Evolutionary conservation across 768 basidiomycete genomes (phyloP), one percentile per base, ranked within the genome.

Genomic region (Leccinum olivaceopallidum): DNA sequence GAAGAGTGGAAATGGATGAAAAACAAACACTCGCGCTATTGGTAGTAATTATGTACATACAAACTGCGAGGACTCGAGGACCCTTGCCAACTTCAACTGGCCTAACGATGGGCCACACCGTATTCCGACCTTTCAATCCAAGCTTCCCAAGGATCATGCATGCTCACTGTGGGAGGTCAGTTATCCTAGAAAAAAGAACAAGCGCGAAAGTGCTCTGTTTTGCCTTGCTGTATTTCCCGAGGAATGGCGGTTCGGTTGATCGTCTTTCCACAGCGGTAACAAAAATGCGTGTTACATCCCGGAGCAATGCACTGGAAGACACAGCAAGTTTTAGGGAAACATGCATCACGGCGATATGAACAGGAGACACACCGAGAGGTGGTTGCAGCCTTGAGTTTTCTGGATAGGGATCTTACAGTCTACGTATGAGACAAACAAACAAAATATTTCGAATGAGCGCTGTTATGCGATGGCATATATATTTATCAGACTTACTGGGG

Each of bases 201-300:
- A 69, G 9, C 57, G 7, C 62, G 65, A 63, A 71, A 80, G 61
- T 80, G 80, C 2, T 51, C 65, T 0, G 68, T 57, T 12, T 75
- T 69, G 5, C 72, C 78, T 1, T 65, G 54, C 13, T 60, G 58
- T 53, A 80, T 72, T 32, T 77, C 79, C 12, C 47, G 53, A 6
- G 65, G 66, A 18, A 76, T 53, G 1, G 74, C 78, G 5, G 80
- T 78, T 39, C 66, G 67, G 53, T 80, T 78, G 55, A 85, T 85
- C 22, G 72, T 67, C 14, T 65, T 64, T 13, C 83, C 83, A 60
- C 84, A 84, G 8, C 65, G 52, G 58, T 85, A 84, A 57, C 83
- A 85, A 61, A 84, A 85, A 55, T 84, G 83, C 59, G 80, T 80
- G 62, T 85, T 84, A 59, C 85, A 86, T 6, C 79, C 82, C 1